phyloP scores from a whole-genome alignment of 441 rosid species.

The Adansonia grandidieri region DNA sequence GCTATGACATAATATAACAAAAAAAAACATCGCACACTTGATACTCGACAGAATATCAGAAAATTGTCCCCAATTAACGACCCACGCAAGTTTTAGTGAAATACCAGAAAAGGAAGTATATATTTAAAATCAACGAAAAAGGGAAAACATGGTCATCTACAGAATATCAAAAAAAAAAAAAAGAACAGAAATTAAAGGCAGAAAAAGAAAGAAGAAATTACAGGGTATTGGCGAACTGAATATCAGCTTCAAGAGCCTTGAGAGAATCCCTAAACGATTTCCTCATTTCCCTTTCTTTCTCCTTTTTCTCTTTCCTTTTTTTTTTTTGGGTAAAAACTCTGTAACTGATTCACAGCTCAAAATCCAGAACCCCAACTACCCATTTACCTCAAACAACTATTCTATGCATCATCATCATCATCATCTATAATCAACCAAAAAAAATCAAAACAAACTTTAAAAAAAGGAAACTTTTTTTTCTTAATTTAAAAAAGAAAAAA shows the following conservation, averaged over 20 bases:
- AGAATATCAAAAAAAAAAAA: background rate
- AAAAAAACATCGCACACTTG: background rate
- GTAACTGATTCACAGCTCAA: constrained; percentile 31
- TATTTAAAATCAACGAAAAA: background rate
- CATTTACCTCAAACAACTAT: constrained; percentile 18
- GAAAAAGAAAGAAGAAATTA: constrained; percentile 35
- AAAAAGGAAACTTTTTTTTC: constrained; percentile 13
- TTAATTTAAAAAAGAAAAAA: background rate
- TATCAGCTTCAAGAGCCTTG: constrained; percentile 98
- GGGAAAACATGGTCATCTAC: background rate
- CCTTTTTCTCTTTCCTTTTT: background rate
- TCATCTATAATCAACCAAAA: constrained; percentile 22
- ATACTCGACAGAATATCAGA: background rate
- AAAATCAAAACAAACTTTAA: background rate
- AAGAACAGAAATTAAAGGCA: background rate
- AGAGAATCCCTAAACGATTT: constrained; percentile 95
- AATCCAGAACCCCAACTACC: constrained; percentile 31
- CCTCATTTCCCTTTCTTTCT: constrained; percentile 52
- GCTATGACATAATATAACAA: background rate
- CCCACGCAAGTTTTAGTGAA: background rate
- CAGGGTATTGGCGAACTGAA: constrained; percentile 95
- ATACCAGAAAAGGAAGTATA: background rate
- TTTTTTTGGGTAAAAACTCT: constrained; percentile 9
- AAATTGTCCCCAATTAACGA: background rate
- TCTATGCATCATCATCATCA: constrained; percentile 13